Percentiles rank a stretch among this genome's conserved stretches.
These are phyloP conservation scores for Fusarium lyarnte DNA, from an alignment of 2,329 filamentous ascomycete species.

Conservation along the genomic window DNA sequence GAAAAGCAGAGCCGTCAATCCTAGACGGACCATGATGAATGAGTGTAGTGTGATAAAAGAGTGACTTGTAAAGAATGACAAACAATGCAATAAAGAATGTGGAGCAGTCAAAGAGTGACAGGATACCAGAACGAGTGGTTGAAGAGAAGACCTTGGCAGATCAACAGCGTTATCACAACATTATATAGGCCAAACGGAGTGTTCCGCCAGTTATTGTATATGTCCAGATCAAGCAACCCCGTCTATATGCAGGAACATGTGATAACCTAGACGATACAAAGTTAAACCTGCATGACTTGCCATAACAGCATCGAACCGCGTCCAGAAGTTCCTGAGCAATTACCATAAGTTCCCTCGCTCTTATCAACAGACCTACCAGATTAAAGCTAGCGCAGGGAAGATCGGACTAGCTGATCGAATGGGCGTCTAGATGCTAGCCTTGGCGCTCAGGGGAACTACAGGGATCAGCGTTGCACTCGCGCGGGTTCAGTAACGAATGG, in stretches of 20 bases:
- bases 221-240: not conserved
- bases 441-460: conserved; percentile 14
- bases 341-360: conserved; percentile 12
- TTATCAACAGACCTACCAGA: conserved; percentile 14
- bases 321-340: conserved; percentile 9
- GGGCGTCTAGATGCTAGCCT: not conserved
- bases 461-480: not conserved
- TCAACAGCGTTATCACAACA: not conserved
- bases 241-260: not conserved
- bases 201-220: not conserved
- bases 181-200: conserved; percentile 6
- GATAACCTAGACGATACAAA: not conserved
- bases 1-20: conserved; percentile 24
- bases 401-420: conserved; percentile 1
- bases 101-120: not conserved
- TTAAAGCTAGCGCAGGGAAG: conserved; percentile 10
- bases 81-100: not conserved
- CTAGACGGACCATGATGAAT: conserved; percentile 22
- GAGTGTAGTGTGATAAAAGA: conserved; percentile 1
- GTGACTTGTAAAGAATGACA: conserved; percentile 4
- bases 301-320: not conserved
- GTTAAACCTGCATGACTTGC: not conserved
- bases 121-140: not conserved
- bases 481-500: not conserved
- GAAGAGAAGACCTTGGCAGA: conserved; percentile 5